Conservation (phyloP, 2,329 filamentous ascomycete genomes). For the Trichoderma oligosporum region DNA sequence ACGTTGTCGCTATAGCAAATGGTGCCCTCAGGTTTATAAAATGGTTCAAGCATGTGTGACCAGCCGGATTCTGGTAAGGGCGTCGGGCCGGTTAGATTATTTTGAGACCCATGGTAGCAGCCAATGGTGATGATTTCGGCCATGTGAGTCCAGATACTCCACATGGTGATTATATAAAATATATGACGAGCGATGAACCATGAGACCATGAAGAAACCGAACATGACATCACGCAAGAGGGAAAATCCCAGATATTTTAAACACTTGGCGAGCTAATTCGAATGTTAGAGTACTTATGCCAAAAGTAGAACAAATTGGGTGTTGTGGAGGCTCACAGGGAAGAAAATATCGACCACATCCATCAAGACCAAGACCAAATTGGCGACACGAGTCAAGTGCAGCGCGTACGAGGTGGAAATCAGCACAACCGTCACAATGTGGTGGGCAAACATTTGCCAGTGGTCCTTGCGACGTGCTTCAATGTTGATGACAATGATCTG, state of each 20-base stretch:
- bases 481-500: constrained; percentile 93
- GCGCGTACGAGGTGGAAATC: constrained; percentile 77
- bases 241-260: constrained; percentile 83
- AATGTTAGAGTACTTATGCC: too few species aligned
- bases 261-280: constrained; percentile 83
- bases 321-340: too few species aligned
- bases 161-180: constrained; percentile 74
- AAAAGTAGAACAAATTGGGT: too few species aligned
- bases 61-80: constrained; percentile 45
- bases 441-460: constrained; percentile 95
- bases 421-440: constrained; percentile 85
- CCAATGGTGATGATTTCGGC: constrained; percentile 60
- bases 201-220: constrained; percentile 77
- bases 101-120: constrained; percentile 63
- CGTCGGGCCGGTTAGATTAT: constrained; percentile 53
- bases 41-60: constrained; percentile 68
- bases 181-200: constrained; percentile 85
- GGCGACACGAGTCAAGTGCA: constrained; percentile 81
- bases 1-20: constrained; percentile 78
- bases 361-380: constrained; percentile 87
- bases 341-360: constrained; percentile 85
- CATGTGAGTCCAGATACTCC: constrained; percentile 70
- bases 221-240: constrained; percentile 73
- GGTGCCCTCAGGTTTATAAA: constrained; percentile 64
- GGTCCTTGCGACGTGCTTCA: constrained; percentile 89